Evolutionary conservation across 192 early-diverging fungal species (phyloP).

Genomic region (Chytriomyces confervae): DNA sequence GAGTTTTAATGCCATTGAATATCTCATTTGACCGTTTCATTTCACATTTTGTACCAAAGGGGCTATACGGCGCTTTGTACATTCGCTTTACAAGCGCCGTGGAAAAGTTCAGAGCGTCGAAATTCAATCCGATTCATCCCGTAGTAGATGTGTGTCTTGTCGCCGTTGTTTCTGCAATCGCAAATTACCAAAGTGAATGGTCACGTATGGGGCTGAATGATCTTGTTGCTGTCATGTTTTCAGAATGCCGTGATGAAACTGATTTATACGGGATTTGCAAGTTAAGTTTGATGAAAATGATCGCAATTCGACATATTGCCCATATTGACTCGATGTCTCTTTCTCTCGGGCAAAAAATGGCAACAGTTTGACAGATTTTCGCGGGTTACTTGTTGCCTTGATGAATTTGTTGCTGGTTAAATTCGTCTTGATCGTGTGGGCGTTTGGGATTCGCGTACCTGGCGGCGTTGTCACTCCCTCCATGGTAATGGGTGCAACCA

Average conservation of each 20-base stretch:
- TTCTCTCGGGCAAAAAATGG: not conserved
- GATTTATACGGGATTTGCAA: slow-evolving; percentile 38
- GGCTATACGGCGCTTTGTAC: slow-evolving; percentile 54
- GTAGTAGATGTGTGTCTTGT: slow-evolving; percentile 49
- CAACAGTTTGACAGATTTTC: slow-evolving; percentile 2
- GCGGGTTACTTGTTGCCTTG: not conserved
- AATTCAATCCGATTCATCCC: slow-evolving; percentile 25
- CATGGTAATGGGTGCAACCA: slow-evolving; percentile 86
- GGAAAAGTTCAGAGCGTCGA: slow-evolving; percentile 26
- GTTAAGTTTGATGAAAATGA: slow-evolving; percentile 20
- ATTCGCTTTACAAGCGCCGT: slow-evolving; percentile 40
- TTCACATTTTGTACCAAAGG: slow-evolving; percentile 17
- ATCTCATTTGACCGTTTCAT: not conserved
- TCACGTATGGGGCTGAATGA: slow-evolving; percentile 28
- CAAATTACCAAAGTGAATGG: slow-evolving; percentile 37
- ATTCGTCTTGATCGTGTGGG: slow-evolving; percentile 33
- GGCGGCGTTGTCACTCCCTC: slow-evolving; percentile 90
- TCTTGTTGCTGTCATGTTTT: slow-evolving; percentile 42
- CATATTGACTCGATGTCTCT: not conserved
- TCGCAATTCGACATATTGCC: not conserved
- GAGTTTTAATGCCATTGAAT: slow-evolving; percentile 18
- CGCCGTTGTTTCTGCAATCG: slow-evolving; percentile 44
- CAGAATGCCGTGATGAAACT: slow-evolving; percentile 40
- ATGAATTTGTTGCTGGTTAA: slow-evolving; percentile 15
- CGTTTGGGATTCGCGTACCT: slow-evolving; percentile 69